Conservation (phyloP, 163 green algal genomes). For the Trebouxia gelatinosa region DNA sequence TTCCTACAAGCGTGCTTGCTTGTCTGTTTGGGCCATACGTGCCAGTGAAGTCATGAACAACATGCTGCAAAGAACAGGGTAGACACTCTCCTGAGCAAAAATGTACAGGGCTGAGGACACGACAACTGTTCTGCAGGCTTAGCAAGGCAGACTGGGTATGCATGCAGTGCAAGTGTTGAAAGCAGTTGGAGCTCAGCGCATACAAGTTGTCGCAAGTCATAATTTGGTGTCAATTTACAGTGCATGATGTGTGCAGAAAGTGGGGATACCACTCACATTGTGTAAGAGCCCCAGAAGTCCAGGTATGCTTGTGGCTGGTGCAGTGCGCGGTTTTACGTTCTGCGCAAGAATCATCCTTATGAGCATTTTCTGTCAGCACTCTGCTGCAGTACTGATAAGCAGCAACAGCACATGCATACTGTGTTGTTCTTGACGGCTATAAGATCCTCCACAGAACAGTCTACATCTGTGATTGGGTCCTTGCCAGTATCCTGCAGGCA, state of each 20-base stretch:
- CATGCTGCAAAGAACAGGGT: too few relatives aligned
- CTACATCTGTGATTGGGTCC: constrained; percentile 82
- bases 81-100: neutral
- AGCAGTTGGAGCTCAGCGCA: too few relatives aligned
- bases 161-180: too few relatives aligned
- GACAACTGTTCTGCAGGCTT: neutral
- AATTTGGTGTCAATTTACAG: too few relatives aligned
- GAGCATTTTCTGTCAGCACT: too few relatives aligned
- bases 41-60: neutral
- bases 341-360: too few relatives aligned
- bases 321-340: constrained; percentile 78
- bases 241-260: too few relatives aligned
- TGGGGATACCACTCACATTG: too few relatives aligned
- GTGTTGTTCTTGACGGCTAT: constrained; percentile 71
- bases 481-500: constrained; percentile 71
- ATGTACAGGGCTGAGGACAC: neutral
- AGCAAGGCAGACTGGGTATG: neutral
- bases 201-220: too few relatives aligned
- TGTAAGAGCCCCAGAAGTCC: constrained; percentile 91
- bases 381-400: neutral
- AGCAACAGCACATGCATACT: constrained; percentile 21
- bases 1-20: constrained; percentile 77
- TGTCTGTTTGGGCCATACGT: neutral
- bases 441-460: constrained; percentile 79
- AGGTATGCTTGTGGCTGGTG: constrained; percentile 85